These are phyloP conservation scores for Dactylis glomerata DNA, from an alignment of 176 grass and related monocot genomes.

Conservation along the genomic window DNA sequence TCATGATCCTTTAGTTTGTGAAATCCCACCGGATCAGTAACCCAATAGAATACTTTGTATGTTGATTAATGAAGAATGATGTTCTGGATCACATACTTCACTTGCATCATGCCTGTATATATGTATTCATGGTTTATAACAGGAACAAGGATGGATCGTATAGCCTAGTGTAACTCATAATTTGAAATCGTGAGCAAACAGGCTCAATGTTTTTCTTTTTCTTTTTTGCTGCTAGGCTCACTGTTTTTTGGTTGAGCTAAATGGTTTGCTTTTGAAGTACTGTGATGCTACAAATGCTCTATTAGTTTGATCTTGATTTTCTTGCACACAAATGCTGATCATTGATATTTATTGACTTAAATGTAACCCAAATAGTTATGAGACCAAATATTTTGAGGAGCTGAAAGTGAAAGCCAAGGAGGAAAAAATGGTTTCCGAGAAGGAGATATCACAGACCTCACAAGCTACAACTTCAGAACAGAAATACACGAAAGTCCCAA, in stretches of 20 bases:
- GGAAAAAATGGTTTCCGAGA: slow-evolving; percentile 44
- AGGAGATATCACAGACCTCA: slow-evolving; percentile 43
- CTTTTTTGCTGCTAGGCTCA: background rate
- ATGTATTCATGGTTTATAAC: background rate
- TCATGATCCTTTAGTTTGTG: background rate
- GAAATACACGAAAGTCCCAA: slow-evolving; percentile 59
- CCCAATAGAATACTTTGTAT: background rate
- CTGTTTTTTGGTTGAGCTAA: slow-evolving; percentile 2
- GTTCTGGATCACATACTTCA: background rate
- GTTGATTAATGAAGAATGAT: background rate
- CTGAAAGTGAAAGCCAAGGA: slow-evolving; percentile 68
- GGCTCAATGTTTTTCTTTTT: background rate
- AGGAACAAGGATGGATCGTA: background rate
- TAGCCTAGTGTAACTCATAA: background rate
- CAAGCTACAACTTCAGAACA: slow-evolving; percentile 35
- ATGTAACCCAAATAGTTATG: slow-evolving; percentile 53
- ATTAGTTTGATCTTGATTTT: slow-evolving; percentile 1
- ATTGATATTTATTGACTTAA: slow-evolving; percentile 3
- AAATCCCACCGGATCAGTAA: background rate
- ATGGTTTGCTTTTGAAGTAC: background rate
- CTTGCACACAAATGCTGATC: background rate
- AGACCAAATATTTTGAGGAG: slow-evolving; percentile 83
- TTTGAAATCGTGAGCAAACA: background rate
- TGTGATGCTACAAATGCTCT: background rate
- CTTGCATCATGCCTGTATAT: background rate